These are phyloP conservation scores for Leccinum insolens DNA, from an alignment of 1,284 basidiomycete genomes.

Conservation along the genomic window DNA sequence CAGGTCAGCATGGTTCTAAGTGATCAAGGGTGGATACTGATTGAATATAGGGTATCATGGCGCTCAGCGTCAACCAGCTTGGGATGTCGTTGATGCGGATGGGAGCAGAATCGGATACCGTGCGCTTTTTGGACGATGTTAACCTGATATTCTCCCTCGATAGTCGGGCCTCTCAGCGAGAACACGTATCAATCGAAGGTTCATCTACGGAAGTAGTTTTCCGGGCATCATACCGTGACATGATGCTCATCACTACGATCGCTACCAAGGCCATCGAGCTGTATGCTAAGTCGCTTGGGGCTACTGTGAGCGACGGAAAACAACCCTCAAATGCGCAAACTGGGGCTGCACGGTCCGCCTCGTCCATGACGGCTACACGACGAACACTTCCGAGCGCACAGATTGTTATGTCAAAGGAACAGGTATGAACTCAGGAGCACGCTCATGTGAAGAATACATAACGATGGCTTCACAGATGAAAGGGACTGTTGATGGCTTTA, in stretches of 20 bases:
- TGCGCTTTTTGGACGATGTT: slow-evolving; percentile 93
- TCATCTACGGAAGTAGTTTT: slow-evolving; percentile 86
- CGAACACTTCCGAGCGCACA: slow-evolving; percentile 55
- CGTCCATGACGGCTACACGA: slow-evolving; percentile 19
- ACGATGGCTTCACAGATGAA: slow-evolving; percentile 57
- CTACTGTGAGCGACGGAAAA: slow-evolving; percentile 3
- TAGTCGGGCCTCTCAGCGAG: slow-evolving; percentile 70
- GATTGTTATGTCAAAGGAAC: slow-evolving; percentile 79
- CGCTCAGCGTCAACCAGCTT: slow-evolving; percentile 80
- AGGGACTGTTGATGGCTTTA: slow-evolving; percentile 87
- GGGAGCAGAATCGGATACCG: slow-evolving; percentile 82
- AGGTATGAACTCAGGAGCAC: slow-evolving; percentile 46
- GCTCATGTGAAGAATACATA: not conserved
- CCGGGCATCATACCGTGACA: slow-evolving; percentile 92
- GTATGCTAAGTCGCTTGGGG: slow-evolving; percentile 43
- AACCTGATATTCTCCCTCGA: slow-evolving; percentile 90
- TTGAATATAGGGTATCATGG: slow-evolving; percentile 70
- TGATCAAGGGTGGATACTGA: slow-evolving; percentile 13
- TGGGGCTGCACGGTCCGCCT: slow-evolving; percentile 4
- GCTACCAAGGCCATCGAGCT: slow-evolving; percentile 83
- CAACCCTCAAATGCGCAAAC: slow-evolving; percentile 14
- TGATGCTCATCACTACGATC: slow-evolving; percentile 88
- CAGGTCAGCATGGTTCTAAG: slow-evolving; percentile 56
- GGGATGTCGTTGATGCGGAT: slow-evolving; percentile 96
- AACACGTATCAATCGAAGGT: slow-evolving; percentile 86